Evolutionary conservation across 129 eudicot genomes (phyloP).

Genomic region (Centella asiatica): DNA sequence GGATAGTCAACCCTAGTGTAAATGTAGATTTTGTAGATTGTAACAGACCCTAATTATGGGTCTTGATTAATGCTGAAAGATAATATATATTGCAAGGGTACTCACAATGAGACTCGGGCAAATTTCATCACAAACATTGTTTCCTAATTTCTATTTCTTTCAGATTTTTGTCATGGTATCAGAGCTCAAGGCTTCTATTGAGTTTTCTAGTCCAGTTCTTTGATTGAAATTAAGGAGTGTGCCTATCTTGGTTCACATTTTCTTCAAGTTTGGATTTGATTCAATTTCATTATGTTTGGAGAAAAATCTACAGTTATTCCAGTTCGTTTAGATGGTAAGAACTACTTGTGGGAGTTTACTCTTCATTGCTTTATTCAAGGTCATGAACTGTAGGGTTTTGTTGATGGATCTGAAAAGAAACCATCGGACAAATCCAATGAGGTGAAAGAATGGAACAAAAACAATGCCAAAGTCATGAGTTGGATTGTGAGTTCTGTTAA

Average conservation of each 20-base stretch:
- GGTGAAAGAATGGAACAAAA: neutral
- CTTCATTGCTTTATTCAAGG: neutral
- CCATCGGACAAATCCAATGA: neutral
- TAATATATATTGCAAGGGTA: no score
- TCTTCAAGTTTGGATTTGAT: neutral
- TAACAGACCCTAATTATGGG: no score
- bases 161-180: no score
- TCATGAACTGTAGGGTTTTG: neutral
- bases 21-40: no score
- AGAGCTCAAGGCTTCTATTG: no score
- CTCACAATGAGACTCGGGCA: no score
- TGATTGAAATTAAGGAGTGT: neutral
- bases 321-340: neutral
- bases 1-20: no score
- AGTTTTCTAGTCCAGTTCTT: no score
- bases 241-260: neutral
- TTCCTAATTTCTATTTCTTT: no score
- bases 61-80: no score
- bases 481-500: conserved; percentile 7
- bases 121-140: no score
- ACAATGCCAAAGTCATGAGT: conserved; percentile 2
- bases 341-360: neutral
- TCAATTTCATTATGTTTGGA: neutral
- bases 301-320: neutral
- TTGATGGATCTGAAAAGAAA: neutral